Base-by-base conservation (phyloP, 2,329 filamentous ascomycete species). In the Ciborinia camelliae region DNA sequence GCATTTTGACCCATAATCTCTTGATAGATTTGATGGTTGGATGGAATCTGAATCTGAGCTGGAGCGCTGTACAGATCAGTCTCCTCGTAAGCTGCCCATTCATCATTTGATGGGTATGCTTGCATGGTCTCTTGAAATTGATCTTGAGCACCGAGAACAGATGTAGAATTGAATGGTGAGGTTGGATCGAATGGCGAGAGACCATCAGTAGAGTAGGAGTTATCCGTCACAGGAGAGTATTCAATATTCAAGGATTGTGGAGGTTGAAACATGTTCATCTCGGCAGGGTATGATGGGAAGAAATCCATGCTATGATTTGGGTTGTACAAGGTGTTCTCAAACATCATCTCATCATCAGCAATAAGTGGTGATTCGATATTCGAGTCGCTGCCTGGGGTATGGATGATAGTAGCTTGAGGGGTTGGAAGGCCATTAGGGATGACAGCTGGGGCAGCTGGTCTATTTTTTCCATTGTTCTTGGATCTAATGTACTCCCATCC, bases 401-500 rank as follows among this genome's bases (percentile, higher is more conserved):
- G 80, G 43, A 82, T 77, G 26, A 79, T 77, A 58, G 83, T 81
- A 64, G 81, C 83, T 73, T 82, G 75, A 63, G 89, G 89, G 37
- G 87, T 87, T 1, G 84, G 84, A 63, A 89, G 79, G 71, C 71
- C 71, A 48, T 65, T 68, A 26, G 65, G 66, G 18, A 65, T 63
- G 28, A 62, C 78, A 80, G 80, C 63, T 80, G 79, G 70, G 75
- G 77, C 64, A 41, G 61, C 41, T 61, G 74, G 74, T 51, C 71
- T 72, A 63, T 74, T 74, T 79, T 90, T 91, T 75, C 90, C 90
- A 74, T 96, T 97, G 77, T 90, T 93, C 84, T 97, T 97, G 66
- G 92, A 94, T 69, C 94, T 90, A 63, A 93, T 84, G 71, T 97
- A 97, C n/a, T 83, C 82, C 90, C 91, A 97, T 65, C 89, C 88